A percentile compares a stretch with the other conserved stretches of the same genome.
These are phyloP conservation scores for Xylaria sp. DNA, from an alignment of 2,329 filamentous ascomycete genomes.

Conservation along the genomic window DNA sequence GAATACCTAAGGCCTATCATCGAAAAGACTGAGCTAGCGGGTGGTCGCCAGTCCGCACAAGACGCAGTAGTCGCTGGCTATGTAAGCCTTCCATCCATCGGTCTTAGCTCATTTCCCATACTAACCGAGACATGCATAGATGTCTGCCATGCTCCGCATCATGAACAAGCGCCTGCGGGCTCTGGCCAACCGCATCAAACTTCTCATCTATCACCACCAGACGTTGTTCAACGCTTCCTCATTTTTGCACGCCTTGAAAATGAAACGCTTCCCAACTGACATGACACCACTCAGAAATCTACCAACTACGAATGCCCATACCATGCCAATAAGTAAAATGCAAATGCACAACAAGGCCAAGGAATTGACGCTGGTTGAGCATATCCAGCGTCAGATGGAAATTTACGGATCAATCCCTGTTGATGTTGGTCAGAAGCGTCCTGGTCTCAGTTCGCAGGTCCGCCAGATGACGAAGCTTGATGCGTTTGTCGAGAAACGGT, in stretches of 20 bases:
- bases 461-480: constrained; percentile 27
- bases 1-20: constrained; percentile 34
- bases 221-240: constrained; percentile 24
- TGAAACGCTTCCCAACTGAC: not conserved
- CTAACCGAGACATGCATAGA: constrained; percentile 25
- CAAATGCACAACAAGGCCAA: constrained; percentile 2
- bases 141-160: constrained; percentile 27
- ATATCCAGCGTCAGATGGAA: constrained; percentile 28
- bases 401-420: constrained; percentile 29
- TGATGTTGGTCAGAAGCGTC: constrained; percentile 12
- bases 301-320: not conserved
- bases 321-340: not conserved
- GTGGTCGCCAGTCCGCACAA: constrained; percentile 6
- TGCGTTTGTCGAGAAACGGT: constrained; percentile 30
- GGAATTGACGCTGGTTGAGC: constrained; percentile 14
- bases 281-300: not conserved
- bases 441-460: constrained; percentile 7
- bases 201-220: constrained; percentile 29
- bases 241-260: constrained; percentile 3
- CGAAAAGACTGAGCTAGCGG: constrained; percentile 11
- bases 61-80: constrained; percentile 26
- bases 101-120: not conserved
- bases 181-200: constrained; percentile 22
- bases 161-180: constrained; percentile 32
- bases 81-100: constrained; percentile 12